phyloP scores from a whole-genome alignment of 129 eudicot genomes.

The Tagetes erecta region DNA sequence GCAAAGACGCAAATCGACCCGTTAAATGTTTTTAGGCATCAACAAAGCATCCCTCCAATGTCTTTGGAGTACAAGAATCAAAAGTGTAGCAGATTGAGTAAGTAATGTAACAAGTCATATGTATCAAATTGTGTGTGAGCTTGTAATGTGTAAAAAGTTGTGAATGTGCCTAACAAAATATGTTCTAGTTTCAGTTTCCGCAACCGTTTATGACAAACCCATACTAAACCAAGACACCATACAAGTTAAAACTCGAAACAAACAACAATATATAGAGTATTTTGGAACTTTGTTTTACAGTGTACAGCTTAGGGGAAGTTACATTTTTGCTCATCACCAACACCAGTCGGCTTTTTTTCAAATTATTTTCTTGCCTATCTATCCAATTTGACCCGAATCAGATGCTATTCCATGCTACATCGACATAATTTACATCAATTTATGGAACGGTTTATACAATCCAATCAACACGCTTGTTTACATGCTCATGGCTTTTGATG shows the following conservation, averaged over 20 bases:
- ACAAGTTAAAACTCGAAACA: background rate
- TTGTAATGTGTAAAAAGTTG: constrained; percentile 18
- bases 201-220: too few species aligned
- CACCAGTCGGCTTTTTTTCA: constrained; percentile 2
- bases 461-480: constrained; percentile 27
- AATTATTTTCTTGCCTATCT: constrained; percentile 15
- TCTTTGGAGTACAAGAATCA: constrained; percentile 28
- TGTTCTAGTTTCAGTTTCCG: background rate
- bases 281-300: constrained; percentile 9
- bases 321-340: constrained; percentile 21
- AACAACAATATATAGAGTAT: background rate
- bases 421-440: constrained; percentile 37
- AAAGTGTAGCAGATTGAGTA: constrained; percentile 12
- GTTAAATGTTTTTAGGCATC: constrained; percentile 59
- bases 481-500: constrained; percentile 84
- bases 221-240: background rate
- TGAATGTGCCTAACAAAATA: constrained; percentile 10
- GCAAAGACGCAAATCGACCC: constrained; percentile 78
- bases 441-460: constrained; percentile 32
- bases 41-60: constrained; percentile 77
- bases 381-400: constrained; percentile 32
- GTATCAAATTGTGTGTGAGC: constrained; percentile 11
- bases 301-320: constrained; percentile 21
- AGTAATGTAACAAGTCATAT: constrained; percentile 17
- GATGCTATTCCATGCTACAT: constrained; percentile 35